phyloP scores from a whole-genome alignment of 2,329 filamentous ascomycete species.

The Zarea fungicola region DNA sequence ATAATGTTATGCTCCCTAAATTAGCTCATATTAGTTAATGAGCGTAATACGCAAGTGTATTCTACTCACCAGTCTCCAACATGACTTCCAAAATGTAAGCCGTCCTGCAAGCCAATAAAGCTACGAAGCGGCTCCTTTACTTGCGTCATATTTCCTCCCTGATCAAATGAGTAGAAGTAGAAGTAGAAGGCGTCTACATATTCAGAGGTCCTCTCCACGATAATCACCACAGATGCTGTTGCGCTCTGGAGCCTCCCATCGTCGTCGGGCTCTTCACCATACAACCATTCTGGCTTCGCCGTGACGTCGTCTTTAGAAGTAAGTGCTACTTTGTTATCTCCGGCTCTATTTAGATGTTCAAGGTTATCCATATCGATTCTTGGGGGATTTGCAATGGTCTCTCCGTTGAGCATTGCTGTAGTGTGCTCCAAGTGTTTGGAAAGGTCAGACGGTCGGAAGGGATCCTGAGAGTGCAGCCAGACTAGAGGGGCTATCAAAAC shows the following conservation, averaged over 20 bases:
- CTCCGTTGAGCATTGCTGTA: constrained; percentile 17
- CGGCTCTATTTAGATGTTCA: constrained; percentile 19
- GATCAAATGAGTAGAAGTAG: constrained; percentile 29
- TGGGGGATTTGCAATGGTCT: constrained; percentile 17
- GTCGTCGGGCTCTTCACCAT: constrained; percentile 21
- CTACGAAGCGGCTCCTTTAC: constrained; percentile 22
- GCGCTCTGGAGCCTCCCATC: constrained; percentile 19
- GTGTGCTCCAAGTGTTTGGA: constrained; percentile 26
- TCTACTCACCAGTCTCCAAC: constrained; percentile 22
- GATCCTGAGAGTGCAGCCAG: constrained; percentile 28
- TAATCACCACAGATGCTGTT: constrained; percentile 24
- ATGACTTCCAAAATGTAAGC: constrained; percentile 22
- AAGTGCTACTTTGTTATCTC: constrained; percentile 19
- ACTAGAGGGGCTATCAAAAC: constrained; percentile 23
- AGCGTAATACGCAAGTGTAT: not conserved
- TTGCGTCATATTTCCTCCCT: constrained; percentile 24
- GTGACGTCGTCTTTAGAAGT: constrained; percentile 23
- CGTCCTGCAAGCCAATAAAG: constrained; percentile 16
- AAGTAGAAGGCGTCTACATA: constrained; percentile 27
- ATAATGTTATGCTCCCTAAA: constrained; percentile 29
- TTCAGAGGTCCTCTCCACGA: constrained; percentile 18
- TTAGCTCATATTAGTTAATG: not conserved
- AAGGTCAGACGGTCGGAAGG: constrained; percentile 25
- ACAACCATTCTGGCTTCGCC: constrained; percentile 20
- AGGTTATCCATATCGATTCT: constrained; percentile 24